These are phyloP conservation scores for Basipetospora chlamydospora DNA, from an alignment of 2,329 filamentous ascomycete genomes.

Conservation along the genomic window DNA sequence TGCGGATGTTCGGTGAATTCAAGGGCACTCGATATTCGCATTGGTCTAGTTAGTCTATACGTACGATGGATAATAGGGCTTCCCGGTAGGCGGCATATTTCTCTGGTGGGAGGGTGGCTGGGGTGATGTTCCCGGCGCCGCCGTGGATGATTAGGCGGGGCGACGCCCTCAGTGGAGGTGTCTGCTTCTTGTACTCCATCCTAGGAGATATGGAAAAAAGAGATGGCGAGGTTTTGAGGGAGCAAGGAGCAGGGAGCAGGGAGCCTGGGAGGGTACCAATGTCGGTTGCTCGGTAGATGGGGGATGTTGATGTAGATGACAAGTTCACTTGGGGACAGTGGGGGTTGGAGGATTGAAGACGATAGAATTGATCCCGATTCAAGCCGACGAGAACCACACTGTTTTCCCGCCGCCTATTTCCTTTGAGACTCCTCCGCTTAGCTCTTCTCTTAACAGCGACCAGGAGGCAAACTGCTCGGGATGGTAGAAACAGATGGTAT, in stretches of 20 bases:
- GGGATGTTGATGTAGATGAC: neutral
- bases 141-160: conserved; percentile 58
- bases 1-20: neutral
- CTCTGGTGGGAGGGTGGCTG: conserved; percentile 39
- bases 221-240: too few species aligned
- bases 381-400: too few species aligned
- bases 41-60: neutral
- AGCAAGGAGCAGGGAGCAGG: too few species aligned
- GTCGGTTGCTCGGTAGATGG: neutral
- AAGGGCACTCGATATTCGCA: neutral
- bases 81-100: conserved; percentile 43
- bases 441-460: too few species aligned
- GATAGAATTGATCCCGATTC: too few species aligned
- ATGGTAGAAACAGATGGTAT: too few species aligned
- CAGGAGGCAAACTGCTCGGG: too few species aligned
- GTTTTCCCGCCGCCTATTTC: too few species aligned
- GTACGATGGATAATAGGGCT: conserved; percentile 47
- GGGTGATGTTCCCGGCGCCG: conserved; percentile 56
- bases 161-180: neutral
- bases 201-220: neutral
- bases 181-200: conserved; percentile 1
- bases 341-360: too few species aligned
- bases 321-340: too few species aligned
- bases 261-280: neutral
- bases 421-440: too few species aligned